Evolutionary conservation across 495 filamentous ascomycete genomes (phyloP).

Genomic region (Aspergillus sclerotiicarbonarius): DNA sequence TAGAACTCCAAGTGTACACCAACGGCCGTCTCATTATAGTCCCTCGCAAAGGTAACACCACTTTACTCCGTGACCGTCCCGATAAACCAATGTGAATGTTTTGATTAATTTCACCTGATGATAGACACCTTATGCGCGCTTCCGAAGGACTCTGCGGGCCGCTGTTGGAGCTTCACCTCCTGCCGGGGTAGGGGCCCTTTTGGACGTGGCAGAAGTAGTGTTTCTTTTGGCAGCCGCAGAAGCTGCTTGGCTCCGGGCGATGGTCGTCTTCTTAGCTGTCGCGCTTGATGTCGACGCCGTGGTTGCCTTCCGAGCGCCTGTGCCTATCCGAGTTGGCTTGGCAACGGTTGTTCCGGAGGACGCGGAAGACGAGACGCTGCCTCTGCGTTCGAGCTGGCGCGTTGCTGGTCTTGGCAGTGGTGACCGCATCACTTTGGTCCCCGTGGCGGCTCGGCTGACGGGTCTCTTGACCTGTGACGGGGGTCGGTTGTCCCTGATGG

Average conservation of each 20-base stretch:
- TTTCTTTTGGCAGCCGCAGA: slow-evolving; percentile 38
- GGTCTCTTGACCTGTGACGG: slow-evolving; percentile 35
- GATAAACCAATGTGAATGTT: neutral
- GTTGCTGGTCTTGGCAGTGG: slow-evolving; percentile 40
- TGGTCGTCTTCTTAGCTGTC: slow-evolving; percentile 43
- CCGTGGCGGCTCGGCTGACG: slow-evolving; percentile 26
- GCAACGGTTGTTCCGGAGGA: slow-evolving; percentile 59
- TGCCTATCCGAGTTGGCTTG: slow-evolving; percentile 49
- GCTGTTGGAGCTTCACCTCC: slow-evolving; percentile 33
- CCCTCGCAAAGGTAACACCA: neutral
- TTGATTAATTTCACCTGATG: neutral
- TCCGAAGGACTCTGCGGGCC: slow-evolving; percentile 47
- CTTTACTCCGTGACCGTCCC: neutral
- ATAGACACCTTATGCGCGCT: slow-evolving; percentile 34
- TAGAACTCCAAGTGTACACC: neutral
- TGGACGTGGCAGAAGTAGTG: slow-evolving; percentile 27
- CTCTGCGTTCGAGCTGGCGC: slow-evolving; percentile 45
- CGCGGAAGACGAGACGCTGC: slow-evolving; percentile 42
- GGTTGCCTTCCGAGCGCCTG: slow-evolving; percentile 47
- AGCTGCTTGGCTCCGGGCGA: slow-evolving; percentile 31
- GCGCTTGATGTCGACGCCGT: slow-evolving; percentile 42
- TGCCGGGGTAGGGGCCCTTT: slow-evolving; percentile 37
- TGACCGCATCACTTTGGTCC: slow-evolving; percentile 30
- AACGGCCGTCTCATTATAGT: neutral
- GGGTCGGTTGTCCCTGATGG: slow-evolving; percentile 18